Conservation (phyloP, 768 basidiomycete genomes). For the Neoboletus subvelutipes region DNA sequence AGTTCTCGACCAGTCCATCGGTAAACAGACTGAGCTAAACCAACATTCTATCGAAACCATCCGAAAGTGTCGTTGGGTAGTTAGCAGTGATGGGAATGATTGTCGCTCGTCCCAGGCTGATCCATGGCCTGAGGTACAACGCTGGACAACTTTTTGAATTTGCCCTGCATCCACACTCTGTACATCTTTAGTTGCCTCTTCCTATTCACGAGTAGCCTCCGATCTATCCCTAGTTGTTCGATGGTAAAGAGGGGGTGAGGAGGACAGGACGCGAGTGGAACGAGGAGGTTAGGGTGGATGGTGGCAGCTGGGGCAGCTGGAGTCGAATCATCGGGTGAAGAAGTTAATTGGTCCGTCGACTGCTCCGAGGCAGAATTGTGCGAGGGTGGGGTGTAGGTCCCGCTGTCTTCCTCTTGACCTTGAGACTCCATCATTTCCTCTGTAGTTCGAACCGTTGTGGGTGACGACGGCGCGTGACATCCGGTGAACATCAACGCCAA, state of each 20-base stretch:
- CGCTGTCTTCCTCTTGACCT: slow-evolving; percentile 17
- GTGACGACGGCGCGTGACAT: slow-evolving; percentile 36
- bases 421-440: slow-evolving; percentile 38
- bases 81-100: neutral
- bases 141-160: slow-evolving; percentile 53
- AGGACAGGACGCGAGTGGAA: slow-evolving; percentile 23
- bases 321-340: neutral
- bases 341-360: neutral
- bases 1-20: too few species aligned
- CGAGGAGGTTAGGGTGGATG: slow-evolving; percentile 40
- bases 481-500: slow-evolving; percentile 81
- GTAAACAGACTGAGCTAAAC: too few species aligned
- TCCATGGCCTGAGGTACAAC: neutral
- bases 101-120: neutral
- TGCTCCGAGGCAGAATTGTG: slow-evolving; percentile 1
- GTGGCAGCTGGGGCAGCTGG: slow-evolving; percentile 4
- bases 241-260: slow-evolving; percentile 69
- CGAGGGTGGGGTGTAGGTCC: slow-evolving; percentile 7
- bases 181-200: slow-evolving; percentile 98
- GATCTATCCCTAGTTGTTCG: slow-evolving; percentile 87
- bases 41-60: too few species aligned
- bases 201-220: slow-evolving; percentile 87
- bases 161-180: slow-evolving; percentile 91
- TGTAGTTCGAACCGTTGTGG: slow-evolving; percentile 31
- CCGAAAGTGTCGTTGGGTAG: too few species aligned